Evolutionary conservation across 2,329 filamentous ascomycete genomes (phyloP), one percentile per base, ranked within the genome.

Genomic region (Aspergillus hiratsukae): DNA sequence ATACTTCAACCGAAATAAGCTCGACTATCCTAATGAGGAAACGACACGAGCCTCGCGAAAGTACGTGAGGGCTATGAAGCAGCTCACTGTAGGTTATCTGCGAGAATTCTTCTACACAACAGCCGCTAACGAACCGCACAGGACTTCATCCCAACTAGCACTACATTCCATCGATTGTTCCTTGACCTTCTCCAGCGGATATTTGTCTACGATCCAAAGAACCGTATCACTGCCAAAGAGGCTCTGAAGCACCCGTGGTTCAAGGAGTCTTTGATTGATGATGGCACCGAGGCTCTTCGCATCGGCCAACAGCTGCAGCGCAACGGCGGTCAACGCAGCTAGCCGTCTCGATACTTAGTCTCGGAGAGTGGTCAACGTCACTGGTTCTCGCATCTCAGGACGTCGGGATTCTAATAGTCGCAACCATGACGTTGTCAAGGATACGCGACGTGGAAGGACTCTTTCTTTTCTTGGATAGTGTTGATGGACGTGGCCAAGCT

Each of bases 31-130:
- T 0, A 84, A 85, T 60, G 73, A 73, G 6, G 84, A 87, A 51
- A 87, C 85, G 1, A 82, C 83, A 14, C 82, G 83, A 61, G 82
- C 83, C 25, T 87, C 83, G 23, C 80, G 79, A 64, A 87, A 86
- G 73, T 87, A 87, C 65, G 85, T 87, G 58, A 83, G 83, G 64
- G 83, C 83, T n/a, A 87, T 87, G 85, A 87, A 86, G 72, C 79
- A 78, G 61, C 74, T 85, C 53, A 76, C 78, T 54, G 83, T 85
- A 78, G 64, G 81, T 60, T 4, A 19, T 8, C 25, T 31, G 5
- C 29, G 14, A 35, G 9, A 25, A 31, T 37, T 6, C 25, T 27
- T 10, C 5, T 43, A 41, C 14, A 45, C 23, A 35, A 25, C 27
- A 51, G 60, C 57, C 61, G 63, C 69, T 61, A 69, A 58, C 21